phyloP scores from a whole-genome alignment of 306 rosid genomes.

The Begonia fuchsioides region DNA sequence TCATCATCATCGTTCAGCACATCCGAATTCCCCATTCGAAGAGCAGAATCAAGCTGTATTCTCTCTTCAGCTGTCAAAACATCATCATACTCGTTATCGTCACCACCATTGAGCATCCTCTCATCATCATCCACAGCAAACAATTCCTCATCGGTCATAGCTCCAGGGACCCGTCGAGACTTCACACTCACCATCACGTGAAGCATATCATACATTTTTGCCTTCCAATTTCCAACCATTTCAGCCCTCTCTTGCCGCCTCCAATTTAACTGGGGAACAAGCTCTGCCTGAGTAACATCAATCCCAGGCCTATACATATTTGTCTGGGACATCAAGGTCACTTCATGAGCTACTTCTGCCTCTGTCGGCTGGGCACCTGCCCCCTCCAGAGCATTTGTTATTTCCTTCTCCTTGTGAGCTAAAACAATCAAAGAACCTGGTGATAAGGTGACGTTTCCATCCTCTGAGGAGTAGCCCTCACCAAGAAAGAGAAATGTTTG shows the following conservation, averaged over 20 bases:
- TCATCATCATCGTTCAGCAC: slow-evolving; percentile 60
- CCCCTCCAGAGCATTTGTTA: slow-evolving; percentile 94
- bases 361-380: slow-evolving; percentile 94
- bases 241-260: slow-evolving; percentile 97
- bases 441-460: slow-evolving; percentile 45
- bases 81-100: slow-evolving; percentile 78
- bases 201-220: slow-evolving; percentile 93
- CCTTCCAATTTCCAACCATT: slow-evolving; percentile 96
- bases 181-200: slow-evolving; percentile 96
- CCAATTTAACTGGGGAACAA: slow-evolving; percentile 88
- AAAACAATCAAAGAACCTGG: slow-evolving; percentile 94
- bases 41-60: slow-evolving; percentile 87
- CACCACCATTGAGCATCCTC: slow-evolving; percentile 56
- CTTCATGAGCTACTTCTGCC: slow-evolving; percentile 92
- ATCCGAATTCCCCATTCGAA: slow-evolving; percentile 69
- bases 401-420: slow-evolving; percentile 90
- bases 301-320: slow-evolving; percentile 97
- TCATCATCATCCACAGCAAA: slow-evolving; percentile 86
- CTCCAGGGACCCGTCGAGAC: slow-evolving; percentile 97
- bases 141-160: slow-evolving; percentile 97
- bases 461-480: slow-evolving; percentile 80
- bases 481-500: slow-evolving; percentile 96
- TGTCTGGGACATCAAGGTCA: slow-evolving; percentile 85
- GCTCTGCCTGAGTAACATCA: slow-evolving; percentile 98
- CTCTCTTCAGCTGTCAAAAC: slow-evolving; percentile 92